These are phyloP conservation scores for Penicillium cosmopolitanum DNA, from an alignment of 495 filamentous ascomycete genomes.

Conservation along the genomic window DNA sequence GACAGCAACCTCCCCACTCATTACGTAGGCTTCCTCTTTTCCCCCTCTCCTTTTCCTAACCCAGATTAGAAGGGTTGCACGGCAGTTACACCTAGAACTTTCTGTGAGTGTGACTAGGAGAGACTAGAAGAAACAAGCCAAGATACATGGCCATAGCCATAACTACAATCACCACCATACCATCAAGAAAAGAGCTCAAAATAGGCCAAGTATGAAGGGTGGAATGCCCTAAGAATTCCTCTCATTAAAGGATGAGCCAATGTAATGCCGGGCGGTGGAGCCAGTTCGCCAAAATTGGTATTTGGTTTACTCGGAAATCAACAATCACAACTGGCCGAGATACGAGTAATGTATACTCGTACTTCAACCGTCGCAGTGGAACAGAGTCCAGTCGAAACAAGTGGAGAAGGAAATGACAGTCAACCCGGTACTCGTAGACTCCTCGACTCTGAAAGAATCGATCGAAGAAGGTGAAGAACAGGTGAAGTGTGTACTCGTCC, in stretches of 20 bases:
- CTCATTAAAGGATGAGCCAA: slow-evolving; percentile 10
- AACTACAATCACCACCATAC: neutral
- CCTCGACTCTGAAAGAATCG: too few relatives aligned
- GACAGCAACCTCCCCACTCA: neutral
- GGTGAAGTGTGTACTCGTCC: too few relatives aligned
- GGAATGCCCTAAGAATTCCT: slow-evolving; percentile 15
- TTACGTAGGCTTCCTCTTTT: neutral
- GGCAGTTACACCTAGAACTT: neutral
- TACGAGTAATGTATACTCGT: too few relatives aligned
- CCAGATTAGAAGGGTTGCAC: neutral
- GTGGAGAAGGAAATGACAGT: neutral
- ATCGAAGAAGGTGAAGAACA: too few relatives aligned
- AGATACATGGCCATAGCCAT: too few relatives aligned
- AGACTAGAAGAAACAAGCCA: too few relatives aligned
- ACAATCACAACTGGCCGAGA: neutral
- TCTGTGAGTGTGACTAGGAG: neutral
- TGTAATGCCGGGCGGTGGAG: slow-evolving; percentile 18
- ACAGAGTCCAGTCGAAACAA: neutral
- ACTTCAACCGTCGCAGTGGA: too few relatives aligned
- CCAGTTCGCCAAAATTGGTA: slow-evolving; percentile 14
- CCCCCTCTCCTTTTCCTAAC: neutral
- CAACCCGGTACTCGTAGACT: too few relatives aligned
- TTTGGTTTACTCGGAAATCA: slow-evolving; percentile 20
- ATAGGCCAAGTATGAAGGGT: slow-evolving; percentile 17
- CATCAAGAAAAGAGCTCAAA: neutral